These are phyloP conservation scores for Fusarium denticulatum DNA, from an alignment of 2,329 filamentous ascomycete genomes.

Conservation along the genomic window DNA sequence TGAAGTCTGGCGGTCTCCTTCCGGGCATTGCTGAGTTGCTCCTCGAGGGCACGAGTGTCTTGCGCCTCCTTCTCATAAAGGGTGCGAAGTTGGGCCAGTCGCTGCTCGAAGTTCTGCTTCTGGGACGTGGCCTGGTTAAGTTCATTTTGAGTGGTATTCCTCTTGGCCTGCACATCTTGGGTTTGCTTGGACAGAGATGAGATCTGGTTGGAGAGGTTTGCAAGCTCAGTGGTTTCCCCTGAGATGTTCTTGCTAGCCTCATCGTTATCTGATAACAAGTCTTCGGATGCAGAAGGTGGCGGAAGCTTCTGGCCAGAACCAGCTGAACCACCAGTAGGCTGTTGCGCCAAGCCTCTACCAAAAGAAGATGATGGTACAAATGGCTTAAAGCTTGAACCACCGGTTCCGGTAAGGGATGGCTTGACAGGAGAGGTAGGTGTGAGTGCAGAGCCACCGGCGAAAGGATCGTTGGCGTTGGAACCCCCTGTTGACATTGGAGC, in stretches of 20 bases:
- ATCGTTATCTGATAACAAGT: slow-evolving; percentile 90
- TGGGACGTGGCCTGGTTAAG: slow-evolving; percentile 83
- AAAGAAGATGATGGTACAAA: slow-evolving; percentile 94
- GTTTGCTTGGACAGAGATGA: slow-evolving; percentile 91
- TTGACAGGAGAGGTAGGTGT: slow-evolving; percentile 65
- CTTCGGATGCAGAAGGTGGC: slow-evolving; percentile 71
- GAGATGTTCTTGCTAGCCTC: slow-evolving; percentile 89
- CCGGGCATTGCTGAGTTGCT: slow-evolving; percentile 79
- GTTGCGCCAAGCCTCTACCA: slow-evolving; percentile 81
- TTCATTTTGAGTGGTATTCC: slow-evolving; percentile 81
- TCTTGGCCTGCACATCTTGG: slow-evolving; percentile 89
- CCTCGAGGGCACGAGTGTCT: slow-evolving; percentile 84
- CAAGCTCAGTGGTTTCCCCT: slow-evolving; percentile 89
- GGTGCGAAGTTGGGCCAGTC: slow-evolving; percentile 83
- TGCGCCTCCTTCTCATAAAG: slow-evolving; percentile 95
- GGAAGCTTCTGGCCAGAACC: slow-evolving; percentile 46
- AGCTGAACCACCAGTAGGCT: slow-evolving; percentile 74
- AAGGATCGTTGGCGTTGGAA: slow-evolving; percentile 72
- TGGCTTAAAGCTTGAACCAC: slow-evolving; percentile 75
- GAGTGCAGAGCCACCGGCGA: slow-evolving; percentile 60
- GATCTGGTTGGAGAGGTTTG: slow-evolving; percentile 96
- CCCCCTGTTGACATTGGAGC: slow-evolving; percentile 77
- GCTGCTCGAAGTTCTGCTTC: slow-evolving; percentile 91
- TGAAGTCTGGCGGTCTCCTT: slow-evolving; percentile 87
- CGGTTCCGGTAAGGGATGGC: slow-evolving; percentile 56